phyloP scores from a whole-genome alignment of 768 basidiomycete genomes.

The Hericium erinaceus region DNA sequence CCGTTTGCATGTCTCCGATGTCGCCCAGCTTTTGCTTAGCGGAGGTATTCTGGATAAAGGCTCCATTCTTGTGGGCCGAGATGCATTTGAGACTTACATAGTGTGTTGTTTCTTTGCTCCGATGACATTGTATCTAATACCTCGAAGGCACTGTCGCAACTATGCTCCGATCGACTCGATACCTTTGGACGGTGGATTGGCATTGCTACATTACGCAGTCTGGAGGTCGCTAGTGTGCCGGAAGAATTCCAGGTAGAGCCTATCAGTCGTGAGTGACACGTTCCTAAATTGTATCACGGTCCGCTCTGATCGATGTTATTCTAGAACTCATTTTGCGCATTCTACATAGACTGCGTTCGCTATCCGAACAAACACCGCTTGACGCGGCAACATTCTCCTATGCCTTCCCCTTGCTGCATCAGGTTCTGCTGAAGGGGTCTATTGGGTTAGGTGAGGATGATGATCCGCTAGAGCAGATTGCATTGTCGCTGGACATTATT shows the following conservation, averaged over 20 bases:
- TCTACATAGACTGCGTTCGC: slow-evolving; percentile 70
- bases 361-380: slow-evolving; percentile 75
- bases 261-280: slow-evolving; percentile 37
- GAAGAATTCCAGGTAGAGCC: slow-evolving; percentile 67
- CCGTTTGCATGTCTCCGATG: slow-evolving; percentile 41
- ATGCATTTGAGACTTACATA: slow-evolving; percentile 70
- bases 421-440: slow-evolving; percentile 63
- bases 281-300: neutral
- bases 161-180: slow-evolving; percentile 68
- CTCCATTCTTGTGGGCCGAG: slow-evolving; percentile 47
- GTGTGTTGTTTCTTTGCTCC: slow-evolving; percentile 33
- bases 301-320: neutral
- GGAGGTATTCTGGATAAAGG: slow-evolving; percentile 56
- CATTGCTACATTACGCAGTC: slow-evolving; percentile 72
- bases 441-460: slow-evolving; percentile 58
- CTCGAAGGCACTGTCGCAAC: slow-evolving; percentile 53
- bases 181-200: slow-evolving; percentile 65
- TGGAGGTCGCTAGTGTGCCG: slow-evolving; percentile 58
- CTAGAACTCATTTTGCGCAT: slow-evolving; percentile 76
- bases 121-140: neutral
- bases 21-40: slow-evolving; percentile 50
- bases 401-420: slow-evolving; percentile 61
- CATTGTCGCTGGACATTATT: slow-evolving; percentile 60
- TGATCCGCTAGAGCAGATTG: slow-evolving; percentile 71
- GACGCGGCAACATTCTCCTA: slow-evolving; percentile 85